A percentile compares a stretch with the other conserved stretches of the same genome.
phyloP scores from a whole-genome alignment of 495 filamentous ascomycete species.

The Aspergillus coremiiformis region DNA sequence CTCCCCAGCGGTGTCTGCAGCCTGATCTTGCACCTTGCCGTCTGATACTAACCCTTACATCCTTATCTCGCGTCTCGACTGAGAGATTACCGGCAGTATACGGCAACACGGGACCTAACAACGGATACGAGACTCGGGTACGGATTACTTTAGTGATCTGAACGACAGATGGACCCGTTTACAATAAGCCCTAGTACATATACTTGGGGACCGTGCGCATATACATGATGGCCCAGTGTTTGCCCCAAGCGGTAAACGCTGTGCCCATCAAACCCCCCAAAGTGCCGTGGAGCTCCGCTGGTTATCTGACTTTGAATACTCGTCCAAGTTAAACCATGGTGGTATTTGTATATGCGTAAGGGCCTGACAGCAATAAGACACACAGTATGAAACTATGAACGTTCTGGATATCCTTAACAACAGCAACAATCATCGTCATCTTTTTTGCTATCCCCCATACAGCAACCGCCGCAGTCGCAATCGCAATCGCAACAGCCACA shows the following conservation, averaged over 20 bases:
- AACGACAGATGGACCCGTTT: too few species aligned
- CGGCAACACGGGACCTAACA: too few species aligned
- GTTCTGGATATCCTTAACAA: background rate
- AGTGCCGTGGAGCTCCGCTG: background rate
- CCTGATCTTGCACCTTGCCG: constrained; percentile 7
- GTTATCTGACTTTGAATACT: background rate
- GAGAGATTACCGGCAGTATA: background rate
- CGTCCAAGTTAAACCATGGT: too few species aligned
- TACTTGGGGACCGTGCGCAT: too few species aligned
- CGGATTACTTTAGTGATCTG: too few species aligned
- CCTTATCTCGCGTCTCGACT: background rate
- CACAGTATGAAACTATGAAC: too few species aligned
- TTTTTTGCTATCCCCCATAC: background rate
- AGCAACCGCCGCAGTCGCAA: background rate
- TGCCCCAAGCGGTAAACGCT: background rate
- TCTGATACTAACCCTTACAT: background rate
- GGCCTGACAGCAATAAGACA: too few species aligned
- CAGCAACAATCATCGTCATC: background rate
- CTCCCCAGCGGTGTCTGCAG: background rate
- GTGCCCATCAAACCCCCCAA: background rate
- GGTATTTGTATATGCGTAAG: too few species aligned
- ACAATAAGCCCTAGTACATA: too few species aligned
- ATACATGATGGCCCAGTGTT: background rate
- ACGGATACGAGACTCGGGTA: too few species aligned
- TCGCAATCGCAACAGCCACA: background rate